phyloP scores from a whole-genome alignment of 257 asterid genomes.

The Nicotiana knightiana region DNA sequence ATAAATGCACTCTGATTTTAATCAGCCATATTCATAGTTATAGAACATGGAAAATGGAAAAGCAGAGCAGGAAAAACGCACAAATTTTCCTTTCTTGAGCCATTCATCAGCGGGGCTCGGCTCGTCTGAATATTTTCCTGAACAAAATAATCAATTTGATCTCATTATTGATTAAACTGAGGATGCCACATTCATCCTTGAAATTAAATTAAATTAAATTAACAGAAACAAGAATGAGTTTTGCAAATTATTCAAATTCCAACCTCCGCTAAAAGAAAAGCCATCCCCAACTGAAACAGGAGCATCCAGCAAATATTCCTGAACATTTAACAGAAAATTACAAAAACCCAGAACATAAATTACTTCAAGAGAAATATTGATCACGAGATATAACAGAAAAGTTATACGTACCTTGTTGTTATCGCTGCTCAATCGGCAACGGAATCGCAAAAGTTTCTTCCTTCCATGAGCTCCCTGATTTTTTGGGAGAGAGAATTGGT shows the following conservation, averaged over 20 bases:
- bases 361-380: background rate
- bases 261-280: constrained; percentile 93
- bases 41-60: background rate
- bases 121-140: constrained; percentile 90
- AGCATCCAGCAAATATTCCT: constrained; percentile 84
- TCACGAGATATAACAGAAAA: background rate
- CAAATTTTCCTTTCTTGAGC: constrained; percentile 75
- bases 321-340: background rate
- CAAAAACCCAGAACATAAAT: background rate
- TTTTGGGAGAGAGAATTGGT: constrained; percentile 10
- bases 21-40: background rate
- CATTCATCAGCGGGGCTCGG: constrained; percentile 86
- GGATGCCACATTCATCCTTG: background rate
- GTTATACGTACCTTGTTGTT: constrained; percentile 38
- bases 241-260: background rate
- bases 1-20: background rate
- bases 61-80: constrained; percentile 14
- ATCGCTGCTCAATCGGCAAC: constrained; percentile 47
- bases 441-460: constrained; percentile 19
- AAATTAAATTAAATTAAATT: background rate
- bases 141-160: background rate
- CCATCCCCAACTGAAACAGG: constrained; percentile 80
- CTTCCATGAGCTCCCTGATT: constrained; percentile 14
- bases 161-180: background rate
- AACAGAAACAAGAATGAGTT: background rate